A percentile compares a stretch with the other conserved stretches of the same genome.
phyloP scores from a whole-genome alignment of 2,329 filamentous ascomycete species.

The Colletotrichum endophyticum region DNA sequence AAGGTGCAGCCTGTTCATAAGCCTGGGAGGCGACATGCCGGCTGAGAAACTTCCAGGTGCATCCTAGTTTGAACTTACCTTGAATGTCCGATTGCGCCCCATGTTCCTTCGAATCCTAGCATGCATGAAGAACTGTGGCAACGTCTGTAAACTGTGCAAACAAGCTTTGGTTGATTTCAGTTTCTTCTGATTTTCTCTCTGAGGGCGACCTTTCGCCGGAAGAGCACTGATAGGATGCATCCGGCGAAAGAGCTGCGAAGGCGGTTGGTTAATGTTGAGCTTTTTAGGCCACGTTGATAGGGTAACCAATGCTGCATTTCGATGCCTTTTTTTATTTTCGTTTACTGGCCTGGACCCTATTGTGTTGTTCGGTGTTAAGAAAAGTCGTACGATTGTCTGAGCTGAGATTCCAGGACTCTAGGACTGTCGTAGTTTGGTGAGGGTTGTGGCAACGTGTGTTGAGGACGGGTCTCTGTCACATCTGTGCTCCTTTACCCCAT shows the following conservation, averaged over 20 bases:
- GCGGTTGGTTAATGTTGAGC: neutral
- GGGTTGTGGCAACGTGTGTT: neutral
- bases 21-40: neutral
- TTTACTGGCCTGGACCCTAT: neutral
- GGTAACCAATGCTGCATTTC: neutral
- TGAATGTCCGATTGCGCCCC: neutral
- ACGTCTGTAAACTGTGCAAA: neutral
- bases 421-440: neutral
- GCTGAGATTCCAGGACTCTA: neutral
- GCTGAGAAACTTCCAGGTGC: neutral
- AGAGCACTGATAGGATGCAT: neutral
- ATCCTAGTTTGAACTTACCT: neutral
- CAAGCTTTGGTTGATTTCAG: neutral
- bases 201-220: neutral
- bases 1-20: neutral
- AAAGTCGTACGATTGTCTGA: neutral
- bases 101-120: neutral
- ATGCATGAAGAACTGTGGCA: neutral
- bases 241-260: neutral
- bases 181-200: neutral
- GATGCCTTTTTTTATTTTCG: neutral
- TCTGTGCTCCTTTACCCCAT: neutral
- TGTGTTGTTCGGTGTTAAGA: neutral
- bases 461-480: neutral
- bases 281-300: neutral